These are phyloP conservation scores for Bidens hawaiensis DNA, from an alignment of 140 eudicot species.

Conservation along the genomic window DNA sequence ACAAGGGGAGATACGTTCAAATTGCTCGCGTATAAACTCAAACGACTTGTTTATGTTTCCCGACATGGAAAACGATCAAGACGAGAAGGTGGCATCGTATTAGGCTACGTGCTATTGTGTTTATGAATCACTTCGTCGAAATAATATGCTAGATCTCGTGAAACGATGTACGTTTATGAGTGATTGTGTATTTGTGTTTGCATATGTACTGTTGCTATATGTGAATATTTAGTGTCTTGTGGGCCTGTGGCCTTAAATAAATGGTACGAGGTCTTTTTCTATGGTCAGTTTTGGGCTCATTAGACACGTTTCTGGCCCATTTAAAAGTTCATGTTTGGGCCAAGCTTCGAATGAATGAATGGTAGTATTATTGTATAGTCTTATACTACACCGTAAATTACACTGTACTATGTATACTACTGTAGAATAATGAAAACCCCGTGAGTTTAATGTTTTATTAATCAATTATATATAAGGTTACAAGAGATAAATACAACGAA, in stretches of 20 bases:
- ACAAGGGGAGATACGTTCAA: conserved; percentile 48
- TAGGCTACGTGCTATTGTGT: too few species aligned
- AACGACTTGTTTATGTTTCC: conserved; percentile 23
- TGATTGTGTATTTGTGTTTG: background rate
- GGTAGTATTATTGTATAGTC: too few species aligned
- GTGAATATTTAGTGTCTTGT: background rate
- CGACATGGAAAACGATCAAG: conserved; percentile 10
- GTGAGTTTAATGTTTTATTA: too few species aligned
- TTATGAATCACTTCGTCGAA: background rate
- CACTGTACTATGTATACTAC: too few species aligned
- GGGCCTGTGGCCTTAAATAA: background rate
- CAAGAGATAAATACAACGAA: too few species aligned
- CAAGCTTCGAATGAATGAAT: too few species aligned
- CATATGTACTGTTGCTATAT: background rate
- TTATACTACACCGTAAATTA: too few species aligned
- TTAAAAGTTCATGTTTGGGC: background rate
- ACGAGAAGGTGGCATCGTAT: conserved; percentile 17
- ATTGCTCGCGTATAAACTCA: conserved; percentile 43
- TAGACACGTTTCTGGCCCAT: background rate
- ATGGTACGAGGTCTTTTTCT: background rate
- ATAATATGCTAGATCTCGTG: conserved; percentile 13
- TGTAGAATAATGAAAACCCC: too few species aligned
- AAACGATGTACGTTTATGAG: conserved; percentile 2
- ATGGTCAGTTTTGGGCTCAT: background rate
- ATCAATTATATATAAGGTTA: too few species aligned